Conservation (phyloP, 768 basidiomycete species). For the Hericium alpestre region DNA sequence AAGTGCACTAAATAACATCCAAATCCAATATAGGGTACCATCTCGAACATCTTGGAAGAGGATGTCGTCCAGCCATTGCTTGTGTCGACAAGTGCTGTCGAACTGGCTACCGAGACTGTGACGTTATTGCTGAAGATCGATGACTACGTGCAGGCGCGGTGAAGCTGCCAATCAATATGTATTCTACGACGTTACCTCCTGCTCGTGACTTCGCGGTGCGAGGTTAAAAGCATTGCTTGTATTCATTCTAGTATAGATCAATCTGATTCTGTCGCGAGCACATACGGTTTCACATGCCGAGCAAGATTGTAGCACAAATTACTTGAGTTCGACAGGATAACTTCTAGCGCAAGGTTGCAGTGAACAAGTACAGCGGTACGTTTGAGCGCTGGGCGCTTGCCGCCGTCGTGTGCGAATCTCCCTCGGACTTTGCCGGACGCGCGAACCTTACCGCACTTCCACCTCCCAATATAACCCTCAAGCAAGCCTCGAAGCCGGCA, state of each 20-base stretch:
- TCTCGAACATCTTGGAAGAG: slow-evolving; percentile 95
- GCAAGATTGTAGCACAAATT: too few relatives aligned
- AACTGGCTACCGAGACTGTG: slow-evolving; percentile 96
- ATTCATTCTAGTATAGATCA: too few relatives aligned
- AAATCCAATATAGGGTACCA: slow-evolving; percentile 56
- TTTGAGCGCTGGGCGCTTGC: too few relatives aligned
- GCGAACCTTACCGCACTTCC: background rate
- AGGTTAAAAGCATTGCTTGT: too few relatives aligned
- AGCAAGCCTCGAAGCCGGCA: slow-evolving; percentile 14
- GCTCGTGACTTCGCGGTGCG: too few relatives aligned
- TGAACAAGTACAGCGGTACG: too few relatives aligned
- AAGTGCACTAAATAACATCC: background rate
- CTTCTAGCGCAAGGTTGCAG: too few relatives aligned
- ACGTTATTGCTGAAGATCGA: slow-evolving; percentile 92
- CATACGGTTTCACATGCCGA: too few relatives aligned
- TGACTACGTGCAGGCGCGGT: slow-evolving; percentile 79
- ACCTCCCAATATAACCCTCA: background rate
- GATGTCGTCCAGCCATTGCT: slow-evolving; percentile 94
- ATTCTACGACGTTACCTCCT: background rate
- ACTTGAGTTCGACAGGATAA: too few relatives aligned
- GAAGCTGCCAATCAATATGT: background rate
- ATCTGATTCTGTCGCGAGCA: too few relatives aligned
- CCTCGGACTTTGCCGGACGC: too few relatives aligned
- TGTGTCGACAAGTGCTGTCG: slow-evolving; percentile 90
- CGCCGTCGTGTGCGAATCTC: too few relatives aligned